These are phyloP conservation scores for Hemileccinum rubropunctum DNA, from an alignment of 768 basidiomycete genomes.

Conservation along the genomic window DNA sequence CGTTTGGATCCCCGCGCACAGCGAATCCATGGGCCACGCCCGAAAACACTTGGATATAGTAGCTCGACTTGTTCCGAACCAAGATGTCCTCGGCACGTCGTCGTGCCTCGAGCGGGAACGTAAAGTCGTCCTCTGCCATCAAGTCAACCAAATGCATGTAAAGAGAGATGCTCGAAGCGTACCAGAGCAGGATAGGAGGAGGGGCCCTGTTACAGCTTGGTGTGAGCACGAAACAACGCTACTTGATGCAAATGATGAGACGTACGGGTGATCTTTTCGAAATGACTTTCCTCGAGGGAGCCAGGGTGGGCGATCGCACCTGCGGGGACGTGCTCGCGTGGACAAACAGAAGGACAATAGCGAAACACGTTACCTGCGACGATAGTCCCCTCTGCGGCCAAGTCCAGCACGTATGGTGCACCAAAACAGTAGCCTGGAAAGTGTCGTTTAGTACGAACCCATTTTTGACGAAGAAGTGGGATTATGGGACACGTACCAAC, in stretches of 20 bases:
- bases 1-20: slow-evolving; percentile 11
- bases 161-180: background rate
- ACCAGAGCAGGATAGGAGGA: slow-evolving; percentile 25
- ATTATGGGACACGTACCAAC: slow-evolving; percentile 35
- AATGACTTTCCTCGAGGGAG: slow-evolving; percentile 50
- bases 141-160: background rate
- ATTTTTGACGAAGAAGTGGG: too few species aligned
- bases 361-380: slow-evolving; percentile 38
- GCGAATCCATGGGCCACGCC: slow-evolving; percentile 32
- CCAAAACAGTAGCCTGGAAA: slow-evolving; percentile 55
- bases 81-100: slow-evolving; percentile 56
- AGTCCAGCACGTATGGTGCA: slow-evolving; percentile 46
- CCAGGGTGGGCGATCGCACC: slow-evolving; percentile 56
- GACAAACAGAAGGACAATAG: too few species aligned
- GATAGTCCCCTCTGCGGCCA: slow-evolving; percentile 41
- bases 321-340: background rate
- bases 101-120: slow-evolving; percentile 48
- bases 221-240: background rate
- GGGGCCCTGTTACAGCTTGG: slow-evolving; percentile 8
- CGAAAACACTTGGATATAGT: slow-evolving; percentile 56
- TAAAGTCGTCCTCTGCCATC: slow-evolving; percentile 44
- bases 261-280: slow-evolving; percentile 46
- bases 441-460: background rate
- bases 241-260: background rate
- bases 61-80: slow-evolving; percentile 43